Conservation (phyloP, 352 stramenopile genomes). For the Phytophthora hibernalis region DNA sequence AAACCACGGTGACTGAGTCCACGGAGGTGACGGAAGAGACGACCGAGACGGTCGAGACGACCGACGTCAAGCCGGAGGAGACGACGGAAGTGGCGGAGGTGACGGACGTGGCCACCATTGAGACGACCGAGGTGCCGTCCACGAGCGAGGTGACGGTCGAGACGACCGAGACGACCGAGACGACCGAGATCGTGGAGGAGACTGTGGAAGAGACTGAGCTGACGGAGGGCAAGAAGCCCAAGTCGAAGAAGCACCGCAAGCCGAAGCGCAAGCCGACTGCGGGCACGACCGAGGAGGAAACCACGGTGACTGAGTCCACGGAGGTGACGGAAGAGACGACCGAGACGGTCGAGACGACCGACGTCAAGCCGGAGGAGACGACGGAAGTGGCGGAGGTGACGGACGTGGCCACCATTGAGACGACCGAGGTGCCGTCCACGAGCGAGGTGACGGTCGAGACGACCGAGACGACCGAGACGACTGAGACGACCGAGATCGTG, state of each 20-base stretch:
- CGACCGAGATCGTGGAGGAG: neutral
- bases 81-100: neutral
- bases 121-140: neutral
- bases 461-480: neutral
- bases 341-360: neutral
- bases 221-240: neutral
- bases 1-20: neutral
- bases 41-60: neutral
- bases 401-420: conserved; percentile 2
- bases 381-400: conserved; percentile 6
- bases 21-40: neutral
- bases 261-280: neutral
- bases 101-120: neutral
- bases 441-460: neutral
- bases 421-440: neutral
- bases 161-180: neutral
- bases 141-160: neutral
- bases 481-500: neutral
- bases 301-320: neutral
- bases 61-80: neutral
- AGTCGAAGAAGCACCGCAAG: neutral
- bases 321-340: neutral
- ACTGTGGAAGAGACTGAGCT: neutral
- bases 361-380: neutral
- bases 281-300: neutral